Percentiles rank a stretch among this genome's conserved stretches.
Conservation (phyloP, 768 basidiomycete species). For the Peribolospora kevripleyi region DNA sequence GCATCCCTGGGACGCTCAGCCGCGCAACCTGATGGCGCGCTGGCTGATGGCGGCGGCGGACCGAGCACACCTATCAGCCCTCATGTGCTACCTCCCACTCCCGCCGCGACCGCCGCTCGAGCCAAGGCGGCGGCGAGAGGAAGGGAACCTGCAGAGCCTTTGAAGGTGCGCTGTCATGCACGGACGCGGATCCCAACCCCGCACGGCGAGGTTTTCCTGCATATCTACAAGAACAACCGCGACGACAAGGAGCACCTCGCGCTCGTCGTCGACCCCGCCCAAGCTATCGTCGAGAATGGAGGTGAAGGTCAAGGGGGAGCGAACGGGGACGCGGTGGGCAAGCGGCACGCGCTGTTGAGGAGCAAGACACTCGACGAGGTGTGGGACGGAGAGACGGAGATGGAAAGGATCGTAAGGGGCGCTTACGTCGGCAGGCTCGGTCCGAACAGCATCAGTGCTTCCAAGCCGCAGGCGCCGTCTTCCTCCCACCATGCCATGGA, state of each 20-base stretch:
- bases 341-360: constrained; percentile 36
- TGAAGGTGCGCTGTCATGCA: constrained; percentile 81
- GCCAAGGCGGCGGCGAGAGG: not conserved
- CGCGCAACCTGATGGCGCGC: too few species aligned
- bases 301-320: constrained; percentile 2
- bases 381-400: constrained; percentile 72
- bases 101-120: not conserved
- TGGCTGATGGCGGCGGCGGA: not conserved
- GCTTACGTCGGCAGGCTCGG: constrained; percentile 72
- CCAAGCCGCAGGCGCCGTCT: constrained; percentile 12
- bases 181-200: constrained; percentile 92
- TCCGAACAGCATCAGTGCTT: constrained; percentile 25
- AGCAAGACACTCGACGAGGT: constrained; percentile 54
- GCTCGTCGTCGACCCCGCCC: constrained; percentile 74
- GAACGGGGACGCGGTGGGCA: not conserved
- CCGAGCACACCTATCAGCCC: not conserved
- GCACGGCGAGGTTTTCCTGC: constrained; percentile 75
- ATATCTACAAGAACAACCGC: constrained; percentile 77
- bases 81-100: not conserved
- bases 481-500: constrained; percentile 2
- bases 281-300: constrained; percentile 27
- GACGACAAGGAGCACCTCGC: constrained; percentile 92
- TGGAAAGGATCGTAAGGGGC: constrained; percentile 77
- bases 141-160: constrained; percentile 12
- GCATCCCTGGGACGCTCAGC: too few species aligned